A percentile compares a stretch with the other conserved stretches of the same genome.
Evolutionary conservation across 495 filamentous ascomycete species (phyloP).

Genomic region (Sabuloglossum arenarium): DNA sequence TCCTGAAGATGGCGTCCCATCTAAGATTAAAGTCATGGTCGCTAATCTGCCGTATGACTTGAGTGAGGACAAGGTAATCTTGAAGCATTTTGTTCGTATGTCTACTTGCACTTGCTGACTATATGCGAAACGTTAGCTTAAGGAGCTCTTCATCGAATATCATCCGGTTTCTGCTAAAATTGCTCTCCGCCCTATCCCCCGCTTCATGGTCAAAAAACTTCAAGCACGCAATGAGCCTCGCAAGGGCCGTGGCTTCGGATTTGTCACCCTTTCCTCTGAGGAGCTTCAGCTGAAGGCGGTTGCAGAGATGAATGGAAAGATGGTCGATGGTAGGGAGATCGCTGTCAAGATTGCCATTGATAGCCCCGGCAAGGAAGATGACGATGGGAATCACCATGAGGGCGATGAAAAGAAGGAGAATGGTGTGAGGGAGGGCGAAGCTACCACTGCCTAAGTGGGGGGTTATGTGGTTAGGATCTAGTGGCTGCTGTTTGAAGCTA

Average conservation of each 20-base stretch:
- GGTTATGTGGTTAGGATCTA: constrained; percentile 13
- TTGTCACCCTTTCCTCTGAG: constrained; percentile 88
- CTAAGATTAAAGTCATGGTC: constrained; percentile 99
- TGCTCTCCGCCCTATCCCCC: constrained; percentile 90
- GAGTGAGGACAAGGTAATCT: constrained; percentile 78
- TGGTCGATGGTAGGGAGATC: constrained; percentile 94
- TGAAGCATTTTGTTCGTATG: not conserved
- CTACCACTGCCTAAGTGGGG: constrained; percentile 17
- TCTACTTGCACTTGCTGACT: not conserved
- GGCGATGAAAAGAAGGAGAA: constrained; percentile 18
- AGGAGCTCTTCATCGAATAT: constrained; percentile 86
- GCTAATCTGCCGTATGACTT: constrained; percentile 97
- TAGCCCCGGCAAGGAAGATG: constrained; percentile 95
- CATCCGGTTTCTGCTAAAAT: constrained; percentile 88
- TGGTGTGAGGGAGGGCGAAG: constrained; percentile 23
- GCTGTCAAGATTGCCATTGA: constrained; percentile 99
- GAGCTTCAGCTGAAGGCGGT: constrained; percentile 95
- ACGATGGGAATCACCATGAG: constrained; percentile 25
- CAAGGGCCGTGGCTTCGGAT: constrained; percentile 98
- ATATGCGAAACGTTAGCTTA: constrained; percentile 41
- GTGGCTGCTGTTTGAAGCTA: not conserved
- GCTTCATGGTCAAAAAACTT: constrained; percentile 99
- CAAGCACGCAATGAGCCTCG: constrained; percentile 92
- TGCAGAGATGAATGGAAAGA: constrained; percentile 94
- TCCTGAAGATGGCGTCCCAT: constrained; percentile 91